A percentile compares a stretch with the other conserved stretches of the same genome.
Conservation (phyloP, 164 flowering plant species). For the Euptelea pleiosperma region DNA sequence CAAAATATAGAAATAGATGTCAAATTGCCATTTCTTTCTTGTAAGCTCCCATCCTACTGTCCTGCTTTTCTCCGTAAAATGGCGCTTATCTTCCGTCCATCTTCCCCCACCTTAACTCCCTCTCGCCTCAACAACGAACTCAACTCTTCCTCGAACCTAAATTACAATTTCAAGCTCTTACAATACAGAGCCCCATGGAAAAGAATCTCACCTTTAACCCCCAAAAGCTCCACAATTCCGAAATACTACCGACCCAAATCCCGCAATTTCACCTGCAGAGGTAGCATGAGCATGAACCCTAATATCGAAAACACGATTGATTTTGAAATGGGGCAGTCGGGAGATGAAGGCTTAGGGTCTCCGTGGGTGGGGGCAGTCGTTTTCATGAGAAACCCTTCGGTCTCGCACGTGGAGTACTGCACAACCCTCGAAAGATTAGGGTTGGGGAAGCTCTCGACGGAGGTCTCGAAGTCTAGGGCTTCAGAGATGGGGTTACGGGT, state of each 20-base stretch:
- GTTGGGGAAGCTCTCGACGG: slow-evolving; percentile 57
- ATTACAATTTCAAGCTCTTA: slow-evolving; percentile 1
- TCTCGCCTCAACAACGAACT: not conserved
- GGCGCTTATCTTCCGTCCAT: slow-evolving; percentile 9
- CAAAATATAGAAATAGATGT: no score
- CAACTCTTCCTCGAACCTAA: not conserved
- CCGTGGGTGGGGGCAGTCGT: slow-evolving; percentile 96
- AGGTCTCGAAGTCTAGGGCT: slow-evolving; percentile 65
- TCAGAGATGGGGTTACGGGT: slow-evolving; percentile 76
- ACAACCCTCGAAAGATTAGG: slow-evolving; percentile 95
- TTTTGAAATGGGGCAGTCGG: slow-evolving; percentile 13
- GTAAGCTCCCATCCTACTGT: no score
- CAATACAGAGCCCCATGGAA: no score
- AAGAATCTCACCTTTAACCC: slow-evolving; percentile 1
- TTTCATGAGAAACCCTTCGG: slow-evolving; percentile 61
- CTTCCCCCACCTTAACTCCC: not conserved
- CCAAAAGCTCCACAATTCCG: not conserved
- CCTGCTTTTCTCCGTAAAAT: not conserved
- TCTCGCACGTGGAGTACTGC: slow-evolving; percentile 77
- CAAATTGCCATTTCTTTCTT: no score
- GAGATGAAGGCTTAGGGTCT: slow-evolving; percentile 32
- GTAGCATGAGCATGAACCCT: not conserved
- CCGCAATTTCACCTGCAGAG: slow-evolving; percentile 12
- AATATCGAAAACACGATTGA: not conserved
- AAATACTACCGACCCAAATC: not conserved